Evolutionary conservation across 2,329 filamentous ascomycete genomes (phyloP), one percentile per base, ranked within the genome.

Genomic region (Stemphylium lycopersici): DNA sequence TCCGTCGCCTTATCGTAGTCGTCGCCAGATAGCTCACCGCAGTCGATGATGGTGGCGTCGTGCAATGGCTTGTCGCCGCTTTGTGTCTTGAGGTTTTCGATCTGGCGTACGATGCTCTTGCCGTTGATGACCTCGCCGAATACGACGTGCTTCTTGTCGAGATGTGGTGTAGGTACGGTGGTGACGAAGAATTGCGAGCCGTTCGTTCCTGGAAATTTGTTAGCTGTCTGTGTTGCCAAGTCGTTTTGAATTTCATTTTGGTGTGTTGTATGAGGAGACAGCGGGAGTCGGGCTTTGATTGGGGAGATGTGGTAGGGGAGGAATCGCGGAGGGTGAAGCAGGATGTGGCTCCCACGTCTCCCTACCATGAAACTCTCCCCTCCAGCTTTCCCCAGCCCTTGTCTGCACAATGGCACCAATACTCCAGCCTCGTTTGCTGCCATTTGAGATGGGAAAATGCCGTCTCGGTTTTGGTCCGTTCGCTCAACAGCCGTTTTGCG

Each of bases 181-280:
- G 95, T 99, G 68, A 98, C 82, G 84, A 99, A 99, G 85, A 99
- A 99, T 73, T 99, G 95, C 45, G 90, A 96, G 71, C 95, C 95
- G 75, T 99, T 99, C 76, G 95, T 96, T 68, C 89, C 88, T 90
- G 63, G 15, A 13, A 10, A 26, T n/a, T 15, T 38, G 49, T 67
- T 40, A 67, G 61, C 26, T 10, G 15, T 13, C 24, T 20, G 6
- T 20, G 16, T 32, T 31, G 26, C 40, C 20, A 4, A 15, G 13
- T 15, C 40, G 26, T 12, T 32, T 10, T 6, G 11, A 20, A 3
- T 24, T 4, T 24, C 3, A 24, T 24, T 24, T 24, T 24, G 22
- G 6, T 6, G 6, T 24, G 22, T 24, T 24, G 22, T 6, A 6
- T 2, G 22, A 24, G 4, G 22, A 6, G 22, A 24, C 2, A 24